Conservation (phyloP, 148 eudicot species). For the Chenopodium berlandieri region DNA sequence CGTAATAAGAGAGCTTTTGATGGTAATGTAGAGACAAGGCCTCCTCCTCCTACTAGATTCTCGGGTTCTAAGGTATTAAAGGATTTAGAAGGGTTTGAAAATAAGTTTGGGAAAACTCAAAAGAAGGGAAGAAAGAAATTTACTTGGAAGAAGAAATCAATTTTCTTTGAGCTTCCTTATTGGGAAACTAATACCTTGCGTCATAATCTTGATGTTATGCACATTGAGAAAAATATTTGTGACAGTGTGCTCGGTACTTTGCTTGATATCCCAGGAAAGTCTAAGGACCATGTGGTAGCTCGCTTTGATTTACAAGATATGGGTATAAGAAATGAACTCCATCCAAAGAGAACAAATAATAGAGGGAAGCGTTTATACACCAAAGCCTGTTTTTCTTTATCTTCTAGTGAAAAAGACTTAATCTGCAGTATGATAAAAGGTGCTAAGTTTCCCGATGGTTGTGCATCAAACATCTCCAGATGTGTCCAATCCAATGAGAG, state of each 20-base stretch:
- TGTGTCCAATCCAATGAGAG: slow-evolving; percentile 5
- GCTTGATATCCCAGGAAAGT: slow-evolving; percentile 14
- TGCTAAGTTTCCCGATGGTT: slow-evolving; percentile 17
- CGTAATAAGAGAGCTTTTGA: too few relatives aligned
- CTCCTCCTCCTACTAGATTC: background rate
- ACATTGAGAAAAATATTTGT: slow-evolving; percentile 25
- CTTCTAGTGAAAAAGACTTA: background rate
- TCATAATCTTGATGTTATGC: slow-evolving; percentile 27
- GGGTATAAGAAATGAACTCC: slow-evolving; percentile 7
- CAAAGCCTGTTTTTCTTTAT: slow-evolving; percentile 4
- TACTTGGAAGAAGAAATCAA: slow-evolving; percentile 7
- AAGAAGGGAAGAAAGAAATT: background rate
- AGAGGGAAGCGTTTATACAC: background rate
- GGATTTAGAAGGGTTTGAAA: slow-evolving; percentile 10
- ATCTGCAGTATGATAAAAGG: slow-evolving; percentile 16
- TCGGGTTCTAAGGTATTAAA: background rate
- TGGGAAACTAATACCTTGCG: background rate
- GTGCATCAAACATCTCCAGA: slow-evolving; percentile 12
- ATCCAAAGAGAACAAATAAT: background rate
- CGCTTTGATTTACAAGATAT: slow-evolving; percentile 16
- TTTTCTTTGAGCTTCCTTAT: slow-evolving; percentile 21
- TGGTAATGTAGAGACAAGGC: too few relatives aligned
- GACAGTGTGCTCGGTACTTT: slow-evolving; percentile 19
- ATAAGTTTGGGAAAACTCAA: slow-evolving; percentile 4
- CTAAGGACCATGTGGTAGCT: slow-evolving; percentile 15